These are phyloP conservation scores for Acer negundo DNA, from an alignment of 345 rosid genomes.

Conservation along the genomic window DNA sequence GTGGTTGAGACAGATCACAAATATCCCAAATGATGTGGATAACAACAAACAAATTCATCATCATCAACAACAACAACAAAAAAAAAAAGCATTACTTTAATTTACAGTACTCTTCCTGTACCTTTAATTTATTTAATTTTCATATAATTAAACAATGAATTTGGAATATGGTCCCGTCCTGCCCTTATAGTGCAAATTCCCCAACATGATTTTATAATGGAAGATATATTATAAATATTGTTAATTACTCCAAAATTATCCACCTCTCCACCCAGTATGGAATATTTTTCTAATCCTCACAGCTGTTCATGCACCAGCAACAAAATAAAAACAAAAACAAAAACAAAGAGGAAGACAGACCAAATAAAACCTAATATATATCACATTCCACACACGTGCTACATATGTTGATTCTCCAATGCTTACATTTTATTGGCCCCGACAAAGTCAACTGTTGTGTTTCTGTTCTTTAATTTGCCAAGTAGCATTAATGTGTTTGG, in stretches of 20 bases:
- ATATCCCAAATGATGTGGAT: constrained; percentile 2
- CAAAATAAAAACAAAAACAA: not conserved
- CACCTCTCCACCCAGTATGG: constrained; percentile 9
- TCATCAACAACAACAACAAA: too few species aligned
- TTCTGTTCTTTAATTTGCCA: too few species aligned
- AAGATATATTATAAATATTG: constrained; percentile 11
- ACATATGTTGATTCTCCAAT: not conserved
- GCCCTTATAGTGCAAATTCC: constrained; percentile 29
- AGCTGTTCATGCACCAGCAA: constrained; percentile 21
- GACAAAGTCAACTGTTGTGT: not conserved
- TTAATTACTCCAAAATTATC: constrained; percentile 15
- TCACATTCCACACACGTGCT: constrained; percentile 11
- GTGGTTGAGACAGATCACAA: constrained; percentile 12
- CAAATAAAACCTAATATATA: not conserved
- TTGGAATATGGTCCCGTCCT: constrained; percentile 31
- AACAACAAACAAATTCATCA: constrained; percentile 1
- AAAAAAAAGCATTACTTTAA: constrained; percentile 9
- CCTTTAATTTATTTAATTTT: constrained; percentile 9
- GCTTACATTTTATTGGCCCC: constrained; percentile 11
- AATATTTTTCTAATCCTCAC: constrained; percentile 21
- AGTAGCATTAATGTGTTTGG: too few species aligned
- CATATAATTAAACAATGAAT: constrained; percentile 11
- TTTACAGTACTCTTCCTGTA: constrained; percentile 26
- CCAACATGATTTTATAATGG: constrained; percentile 20
- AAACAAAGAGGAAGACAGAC: not conserved